Percentiles rank a stretch among this genome's conserved stretches.
phyloP scores from a whole-genome alignment of 768 basidiomycete species.

The Gymnopilus dilepis region DNA sequence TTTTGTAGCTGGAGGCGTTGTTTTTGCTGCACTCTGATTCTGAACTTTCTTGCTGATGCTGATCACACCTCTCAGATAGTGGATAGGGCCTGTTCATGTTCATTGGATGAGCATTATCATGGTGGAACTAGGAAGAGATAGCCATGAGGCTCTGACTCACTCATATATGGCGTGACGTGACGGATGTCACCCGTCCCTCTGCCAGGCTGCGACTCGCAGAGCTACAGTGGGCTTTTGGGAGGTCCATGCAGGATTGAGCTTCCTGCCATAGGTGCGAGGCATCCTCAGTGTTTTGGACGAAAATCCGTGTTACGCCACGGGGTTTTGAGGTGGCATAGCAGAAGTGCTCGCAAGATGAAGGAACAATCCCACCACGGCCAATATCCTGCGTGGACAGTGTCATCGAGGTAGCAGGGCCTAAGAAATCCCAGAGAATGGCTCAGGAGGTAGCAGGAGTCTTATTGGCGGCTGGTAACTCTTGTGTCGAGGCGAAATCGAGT shows the following conservation, averaged over 20 bases:
- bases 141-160: slow-evolving; percentile 4
- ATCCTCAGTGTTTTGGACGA: background rate
- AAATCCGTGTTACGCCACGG: background rate
- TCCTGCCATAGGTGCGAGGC: background rate
- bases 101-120: slow-evolving; percentile 6
- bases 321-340: no score
- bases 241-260: background rate
- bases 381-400: no score
- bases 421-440: no score
- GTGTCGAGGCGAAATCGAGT: no score
- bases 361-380: background rate
- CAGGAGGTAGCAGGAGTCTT: no score
- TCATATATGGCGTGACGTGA: background rate
- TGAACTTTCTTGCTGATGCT: background rate
- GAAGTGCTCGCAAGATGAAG: no score
- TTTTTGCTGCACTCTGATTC: background rate
- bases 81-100: background rate
- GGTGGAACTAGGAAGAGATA: background rate
- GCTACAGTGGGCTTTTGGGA: background rate
- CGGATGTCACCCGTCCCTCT: background rate
- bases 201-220: background rate
- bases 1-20: background rate
- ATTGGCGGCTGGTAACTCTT: no score
- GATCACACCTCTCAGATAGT: slow-evolving; percentile 5
- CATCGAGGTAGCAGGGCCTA: no score